Conservation (phyloP, 2,329 filamentous ascomycete genomes). For the Metarhizium album region DNA sequence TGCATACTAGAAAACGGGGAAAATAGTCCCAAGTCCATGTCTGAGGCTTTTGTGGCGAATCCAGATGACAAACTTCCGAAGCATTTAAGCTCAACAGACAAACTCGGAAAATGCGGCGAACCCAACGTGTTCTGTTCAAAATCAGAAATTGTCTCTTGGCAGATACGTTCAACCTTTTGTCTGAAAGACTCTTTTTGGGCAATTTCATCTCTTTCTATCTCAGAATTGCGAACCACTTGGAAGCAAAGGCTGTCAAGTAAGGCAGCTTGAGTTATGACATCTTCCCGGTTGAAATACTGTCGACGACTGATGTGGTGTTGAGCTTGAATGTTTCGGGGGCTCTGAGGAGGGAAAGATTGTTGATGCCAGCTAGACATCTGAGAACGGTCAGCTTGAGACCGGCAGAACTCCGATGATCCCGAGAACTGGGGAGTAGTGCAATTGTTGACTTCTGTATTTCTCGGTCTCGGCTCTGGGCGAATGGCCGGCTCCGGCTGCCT, state of each 20-base stretch:
- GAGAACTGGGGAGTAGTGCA: not conserved
- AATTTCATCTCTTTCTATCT: slow-evolving; percentile 54
- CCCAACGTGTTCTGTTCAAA: slow-evolving; percentile 35
- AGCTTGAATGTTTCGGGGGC: not conserved
- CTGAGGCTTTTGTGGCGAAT: slow-evolving; percentile 78
- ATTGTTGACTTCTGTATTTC: not conserved
- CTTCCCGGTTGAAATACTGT: slow-evolving; percentile 28
- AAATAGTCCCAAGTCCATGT: slow-evolving; percentile 79
- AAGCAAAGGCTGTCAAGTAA: slow-evolving; percentile 39
- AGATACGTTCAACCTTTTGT: slow-evolving; percentile 50
- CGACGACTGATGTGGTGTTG: slow-evolving; percentile 20
- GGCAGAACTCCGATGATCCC: not conserved
- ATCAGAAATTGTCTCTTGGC: slow-evolving; percentile 44
- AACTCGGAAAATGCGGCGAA: slow-evolving; percentile 34
- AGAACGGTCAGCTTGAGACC: not conserved
- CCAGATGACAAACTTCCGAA: slow-evolving; percentile 79
- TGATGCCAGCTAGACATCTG: not conserved
- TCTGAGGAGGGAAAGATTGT: not conserved
- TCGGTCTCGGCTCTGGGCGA: not conserved
- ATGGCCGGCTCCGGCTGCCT: too few relatives aligned
- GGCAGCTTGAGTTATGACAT: slow-evolving; percentile 35
- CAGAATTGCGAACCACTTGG: slow-evolving; percentile 38
- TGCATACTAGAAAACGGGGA: slow-evolving; percentile 48
- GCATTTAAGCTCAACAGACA: slow-evolving; percentile 57
- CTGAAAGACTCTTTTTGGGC: slow-evolving; percentile 63